Percentiles rank a stretch among this genome's conserved stretches.
These are phyloP conservation scores for Pseudogymnoascus sp. DNA, from an alignment of 2,329 filamentous ascomycete species.

Conservation along the genomic window DNA sequence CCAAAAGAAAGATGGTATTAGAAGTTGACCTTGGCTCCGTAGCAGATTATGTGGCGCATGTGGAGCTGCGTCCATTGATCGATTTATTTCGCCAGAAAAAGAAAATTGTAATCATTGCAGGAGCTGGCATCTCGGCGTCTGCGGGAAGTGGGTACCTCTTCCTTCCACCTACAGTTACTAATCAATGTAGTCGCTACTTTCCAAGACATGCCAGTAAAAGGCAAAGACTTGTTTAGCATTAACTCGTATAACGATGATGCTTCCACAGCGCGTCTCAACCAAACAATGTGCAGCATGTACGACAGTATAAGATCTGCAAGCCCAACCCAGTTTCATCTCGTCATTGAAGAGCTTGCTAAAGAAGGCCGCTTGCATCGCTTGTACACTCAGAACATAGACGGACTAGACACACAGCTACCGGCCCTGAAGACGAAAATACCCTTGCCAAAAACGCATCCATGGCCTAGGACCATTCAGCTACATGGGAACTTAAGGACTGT, in stretches of 20 bases:
- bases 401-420: conserved; percentile 72
- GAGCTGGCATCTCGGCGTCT: conserved; percentile 88
- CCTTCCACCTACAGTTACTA: conserved; percentile 11
- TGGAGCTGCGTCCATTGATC: conserved; percentile 55
- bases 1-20: conserved; percentile 12
- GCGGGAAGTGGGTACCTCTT: conserved; percentile 59
- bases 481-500: conserved; percentile 72
- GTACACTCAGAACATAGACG: conserved; percentile 93
- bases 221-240: conserved; percentile 61
- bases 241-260: conserved; percentile 85
- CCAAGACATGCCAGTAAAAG: conserved; percentile 30
- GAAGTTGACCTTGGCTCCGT: conserved; percentile 12
- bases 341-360: conserved; percentile 75
- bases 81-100: conserved; percentile 73
- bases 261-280: conserved; percentile 79
- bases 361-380: conserved; percentile 78
- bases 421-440: conserved; percentile 73
- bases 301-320: conserved; percentile 63
- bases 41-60: conserved; percentile 16
- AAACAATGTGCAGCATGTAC: conserved; percentile 83
- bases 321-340: conserved; percentile 80
- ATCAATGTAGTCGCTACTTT: conserved; percentile 17
- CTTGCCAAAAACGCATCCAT: conserved; percentile 67
- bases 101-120: conserved; percentile 90
- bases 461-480: conserved; percentile 86